Percentiles rank a stretch among this genome's conserved stretches.
Conservation (phyloP, 441 rosid genomes). For the Sinapis alba region DNA sequence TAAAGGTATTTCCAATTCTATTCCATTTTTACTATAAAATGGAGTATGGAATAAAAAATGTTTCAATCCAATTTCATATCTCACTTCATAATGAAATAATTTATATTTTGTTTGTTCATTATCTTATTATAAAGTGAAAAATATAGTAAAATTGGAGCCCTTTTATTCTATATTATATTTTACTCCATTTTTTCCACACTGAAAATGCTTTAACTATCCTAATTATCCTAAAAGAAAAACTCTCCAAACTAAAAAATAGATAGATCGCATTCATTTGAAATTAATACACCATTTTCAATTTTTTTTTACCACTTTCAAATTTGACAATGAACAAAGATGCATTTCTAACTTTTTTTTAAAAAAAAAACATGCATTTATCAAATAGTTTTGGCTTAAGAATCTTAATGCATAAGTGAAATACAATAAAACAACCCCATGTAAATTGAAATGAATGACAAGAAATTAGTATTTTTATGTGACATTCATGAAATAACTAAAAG, state of each 20-base stretch:
- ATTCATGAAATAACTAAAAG: neutral
- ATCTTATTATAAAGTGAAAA: too few species aligned
- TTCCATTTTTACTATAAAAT: too few species aligned
- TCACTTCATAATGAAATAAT: too few species aligned
- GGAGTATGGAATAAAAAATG: too few species aligned
- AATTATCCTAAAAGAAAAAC: neutral
- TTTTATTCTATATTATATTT: too few species aligned
- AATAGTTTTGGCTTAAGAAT: neutral
- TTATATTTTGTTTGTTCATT: too few species aligned
- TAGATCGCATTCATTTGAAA: neutral
- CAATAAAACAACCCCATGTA: neutral
- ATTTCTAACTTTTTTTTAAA: too few species aligned
- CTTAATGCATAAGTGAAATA: constrained; percentile 7
- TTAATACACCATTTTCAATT: too few species aligned
- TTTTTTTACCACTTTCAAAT: neutral
- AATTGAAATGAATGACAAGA: constrained; percentile 13
- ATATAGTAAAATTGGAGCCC: too few species aligned
- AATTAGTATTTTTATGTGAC: constrained; percentile 5
- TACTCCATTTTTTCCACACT: too few species aligned
- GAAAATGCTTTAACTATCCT: neutral
- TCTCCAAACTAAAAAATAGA: neutral
- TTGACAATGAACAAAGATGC: neutral
- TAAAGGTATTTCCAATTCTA: too few species aligned
- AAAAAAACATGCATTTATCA: neutral
- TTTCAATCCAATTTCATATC: too few species aligned